Conservation (phyloP, 768 basidiomycete species). For the Phaeolepiota aurea region DNA sequence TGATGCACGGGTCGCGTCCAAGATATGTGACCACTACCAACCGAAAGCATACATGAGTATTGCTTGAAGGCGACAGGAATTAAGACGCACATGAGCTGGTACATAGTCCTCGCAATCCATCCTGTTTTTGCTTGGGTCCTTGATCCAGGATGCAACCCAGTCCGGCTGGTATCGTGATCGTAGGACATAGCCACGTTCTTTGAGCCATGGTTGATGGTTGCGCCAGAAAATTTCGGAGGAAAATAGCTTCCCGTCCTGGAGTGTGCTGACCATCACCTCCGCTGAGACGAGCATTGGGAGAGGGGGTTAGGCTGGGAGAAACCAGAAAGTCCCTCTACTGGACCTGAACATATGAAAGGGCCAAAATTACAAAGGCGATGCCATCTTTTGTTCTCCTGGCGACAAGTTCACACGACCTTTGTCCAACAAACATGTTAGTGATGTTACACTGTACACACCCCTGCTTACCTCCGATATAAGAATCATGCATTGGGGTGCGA, state of each 20-base stretch:
- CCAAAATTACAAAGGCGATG: too few relatives aligned
- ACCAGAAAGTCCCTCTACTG: too few relatives aligned
- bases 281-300: too few relatives aligned
- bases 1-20: constrained; percentile 22
- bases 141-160: constrained; percentile 21
- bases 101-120: not conserved
- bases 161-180: constrained; percentile 17
- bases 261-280: too few relatives aligned
- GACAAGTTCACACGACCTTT: too few relatives aligned
- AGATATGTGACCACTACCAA: constrained; percentile 1
- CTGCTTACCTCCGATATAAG: too few relatives aligned
- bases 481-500: too few relatives aligned
- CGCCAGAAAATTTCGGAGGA: constrained; percentile 11
- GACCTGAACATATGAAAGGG: too few relatives aligned
- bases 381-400: too few relatives aligned
- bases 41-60: not conserved
- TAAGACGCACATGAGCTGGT: not conserved
- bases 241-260: not conserved
- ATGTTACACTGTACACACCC: too few relatives aligned
- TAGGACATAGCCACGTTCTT: constrained; percentile 17
- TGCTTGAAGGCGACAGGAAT: not conserved
- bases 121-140: not conserved
- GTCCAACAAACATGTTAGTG: too few relatives aligned
- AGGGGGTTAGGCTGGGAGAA: too few relatives aligned
- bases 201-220: constrained; percentile 16